Conservation (phyloP, 2,329 filamentous ascomycete species). For the Knufia fluminis region DNA sequence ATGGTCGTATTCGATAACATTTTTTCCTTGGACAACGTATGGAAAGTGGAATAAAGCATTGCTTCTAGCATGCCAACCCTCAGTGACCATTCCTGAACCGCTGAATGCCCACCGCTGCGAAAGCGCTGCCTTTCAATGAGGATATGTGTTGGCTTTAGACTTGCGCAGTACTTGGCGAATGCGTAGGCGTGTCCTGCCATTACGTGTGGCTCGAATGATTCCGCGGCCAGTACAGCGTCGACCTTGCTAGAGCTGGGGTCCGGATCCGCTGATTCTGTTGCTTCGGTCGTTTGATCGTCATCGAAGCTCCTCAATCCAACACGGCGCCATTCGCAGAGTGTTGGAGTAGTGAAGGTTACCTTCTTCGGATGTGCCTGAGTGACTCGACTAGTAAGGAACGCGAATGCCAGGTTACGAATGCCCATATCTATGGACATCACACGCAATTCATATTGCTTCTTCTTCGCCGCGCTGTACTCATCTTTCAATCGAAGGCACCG, state of each 20-base stretch:
- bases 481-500: no score
- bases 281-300: no score
- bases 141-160: conserved; percentile 56
- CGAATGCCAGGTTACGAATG: conserved; percentile 70
- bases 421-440: conserved; percentile 78
- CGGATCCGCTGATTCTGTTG: no score
- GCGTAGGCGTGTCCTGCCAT: conserved; percentile 49
- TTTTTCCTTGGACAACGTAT: conserved; percentile 42
- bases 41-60: conserved; percentile 65
- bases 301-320: not conserved
- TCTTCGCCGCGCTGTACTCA: not conserved
- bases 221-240: conserved; percentile 23
- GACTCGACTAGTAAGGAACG: conserved; percentile 41
- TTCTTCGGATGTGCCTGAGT: not conserved
- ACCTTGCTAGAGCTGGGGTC: not conserved
- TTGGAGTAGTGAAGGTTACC: not conserved
- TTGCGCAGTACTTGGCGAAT: conserved; percentile 37
- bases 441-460: conserved; percentile 28
- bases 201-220: conserved; percentile 44
- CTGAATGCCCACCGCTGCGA: conserved; percentile 53
- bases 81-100: conserved; percentile 73
- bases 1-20: conserved; percentile 35
- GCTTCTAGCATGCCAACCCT: conserved; percentile 73
- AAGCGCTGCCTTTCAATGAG: conserved; percentile 60
- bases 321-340: not conserved